These are phyloP conservation scores for Glaciozyma antarctica DNA, from an alignment of 768 basidiomycete genomes.

Conservation along the genomic window DNA sequence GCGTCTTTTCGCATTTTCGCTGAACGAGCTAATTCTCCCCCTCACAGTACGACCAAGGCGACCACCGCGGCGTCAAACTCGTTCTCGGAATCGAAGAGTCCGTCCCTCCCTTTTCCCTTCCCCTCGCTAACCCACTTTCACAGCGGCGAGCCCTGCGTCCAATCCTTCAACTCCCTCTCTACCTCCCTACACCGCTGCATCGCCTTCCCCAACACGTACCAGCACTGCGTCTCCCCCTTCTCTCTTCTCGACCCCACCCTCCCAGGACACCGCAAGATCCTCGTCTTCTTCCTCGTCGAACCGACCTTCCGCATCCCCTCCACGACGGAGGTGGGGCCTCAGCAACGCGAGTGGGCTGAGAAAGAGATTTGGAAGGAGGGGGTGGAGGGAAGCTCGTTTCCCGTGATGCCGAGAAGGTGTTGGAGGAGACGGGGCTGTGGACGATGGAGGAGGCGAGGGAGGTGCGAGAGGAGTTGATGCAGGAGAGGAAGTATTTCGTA, in stretches of 20 bases:
- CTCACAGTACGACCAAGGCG: slow-evolving; percentile 1
- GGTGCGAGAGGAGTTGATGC: slow-evolving; percentile 9
- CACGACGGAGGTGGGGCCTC: slow-evolving; percentile 47
- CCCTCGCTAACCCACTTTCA: not conserved
- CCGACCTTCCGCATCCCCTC: slow-evolving; percentile 42
- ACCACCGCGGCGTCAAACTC: not conserved
- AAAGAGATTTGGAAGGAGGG: not conserved
- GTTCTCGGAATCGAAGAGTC: slow-evolving; percentile 1
- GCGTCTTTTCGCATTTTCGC: too few relatives aligned
- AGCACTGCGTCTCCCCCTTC: slow-evolving; percentile 45
- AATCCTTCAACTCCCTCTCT: slow-evolving; percentile 44
- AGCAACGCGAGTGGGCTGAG: slow-evolving; percentile 41
- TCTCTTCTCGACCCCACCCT: slow-evolving; percentile 42
- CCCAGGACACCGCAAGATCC: slow-evolving; percentile 44
- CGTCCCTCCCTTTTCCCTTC: not conserved
- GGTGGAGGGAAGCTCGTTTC: not conserved
- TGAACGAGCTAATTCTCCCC: too few relatives aligned
- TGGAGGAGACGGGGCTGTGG: not conserved
- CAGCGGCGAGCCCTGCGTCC: slow-evolving; percentile 30
- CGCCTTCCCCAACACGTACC: slow-evolving; percentile 54
- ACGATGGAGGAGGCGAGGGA: slow-evolving; percentile 2
- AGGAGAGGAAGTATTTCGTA: slow-evolving; percentile 7
- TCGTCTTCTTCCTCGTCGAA: slow-evolving; percentile 48
- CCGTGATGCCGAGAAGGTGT: not conserved
- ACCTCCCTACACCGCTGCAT: slow-evolving; percentile 43